Conservation (phyloP, 106 monocot species). For the Allium sativum region DNA sequence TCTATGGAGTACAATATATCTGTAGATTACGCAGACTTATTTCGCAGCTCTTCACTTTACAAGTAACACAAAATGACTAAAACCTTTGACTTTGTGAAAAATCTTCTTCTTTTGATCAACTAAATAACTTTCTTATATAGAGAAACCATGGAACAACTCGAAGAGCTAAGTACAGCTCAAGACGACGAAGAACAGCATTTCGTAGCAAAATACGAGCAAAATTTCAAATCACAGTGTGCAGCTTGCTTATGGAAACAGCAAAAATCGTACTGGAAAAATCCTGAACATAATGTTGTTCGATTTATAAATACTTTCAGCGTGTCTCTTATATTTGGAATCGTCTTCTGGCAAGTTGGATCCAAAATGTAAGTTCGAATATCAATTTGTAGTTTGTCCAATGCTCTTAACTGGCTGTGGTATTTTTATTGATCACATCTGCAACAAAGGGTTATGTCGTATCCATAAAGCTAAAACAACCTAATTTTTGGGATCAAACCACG, state of each 20-base stretch:
- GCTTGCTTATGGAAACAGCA: slow-evolving; percentile 64
- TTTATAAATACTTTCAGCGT: slow-evolving; percentile 29
- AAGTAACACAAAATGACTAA: background rate
- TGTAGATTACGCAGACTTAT: slow-evolving; percentile 43
- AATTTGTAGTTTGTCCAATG: too few relatives aligned
- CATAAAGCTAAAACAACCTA: too few relatives aligned
- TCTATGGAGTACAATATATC: slow-evolving; percentile 30
- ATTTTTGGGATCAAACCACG: too few relatives aligned
- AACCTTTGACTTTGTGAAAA: too few relatives aligned
- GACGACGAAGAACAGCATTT: slow-evolving; percentile 26
- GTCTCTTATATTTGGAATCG: slow-evolving; percentile 33
- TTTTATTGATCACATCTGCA: too few relatives aligned
- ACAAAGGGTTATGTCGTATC: too few relatives aligned
- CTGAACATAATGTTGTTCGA: slow-evolving; percentile 57
- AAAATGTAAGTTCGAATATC: slow-evolving; percentile 33
- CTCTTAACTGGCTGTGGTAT: too few relatives aligned
- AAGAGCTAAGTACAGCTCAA: slow-evolving; percentile 24
- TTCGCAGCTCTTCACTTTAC: slow-evolving; percentile 23
- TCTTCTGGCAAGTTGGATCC: slow-evolving; percentile 48
- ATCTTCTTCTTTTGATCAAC: background rate
- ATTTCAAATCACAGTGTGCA: slow-evolving; percentile 28
- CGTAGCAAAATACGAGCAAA: slow-evolving; percentile 19
- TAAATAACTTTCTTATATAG: slow-evolving; percentile 16
- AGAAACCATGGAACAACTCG: slow-evolving; percentile 33
- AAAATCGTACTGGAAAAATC: slow-evolving; percentile 61